Percentiles rank a stretch among this genome's conserved stretches.
Evolutionary conservation across 495 filamentous ascomycete species (phyloP).

Genomic region (Endocarpon pusillum): DNA sequence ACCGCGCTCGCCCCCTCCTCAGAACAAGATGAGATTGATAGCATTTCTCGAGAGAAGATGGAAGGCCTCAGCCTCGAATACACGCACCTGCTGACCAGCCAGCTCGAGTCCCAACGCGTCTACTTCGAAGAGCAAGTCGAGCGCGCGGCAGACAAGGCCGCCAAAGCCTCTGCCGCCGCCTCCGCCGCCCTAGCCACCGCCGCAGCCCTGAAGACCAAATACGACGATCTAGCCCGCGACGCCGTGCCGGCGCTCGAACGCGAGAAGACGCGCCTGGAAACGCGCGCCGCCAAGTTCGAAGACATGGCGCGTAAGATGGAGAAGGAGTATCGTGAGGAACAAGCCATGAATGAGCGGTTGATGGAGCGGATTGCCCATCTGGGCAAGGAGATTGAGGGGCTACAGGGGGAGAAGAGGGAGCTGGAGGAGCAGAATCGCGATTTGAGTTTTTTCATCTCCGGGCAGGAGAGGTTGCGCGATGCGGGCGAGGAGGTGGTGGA

Average conservation of each 20-base stretch:
- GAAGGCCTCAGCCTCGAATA: constrained; percentile 89
- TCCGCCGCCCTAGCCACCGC: constrained; percentile 33
- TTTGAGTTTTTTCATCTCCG: constrained; percentile 73
- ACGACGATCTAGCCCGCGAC: constrained; percentile 37
- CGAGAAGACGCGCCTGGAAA: constrained; percentile 49
- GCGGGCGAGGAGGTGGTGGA: constrained; percentile 40
- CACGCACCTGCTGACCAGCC: constrained; percentile 75
- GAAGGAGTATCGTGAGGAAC: constrained; percentile 73
- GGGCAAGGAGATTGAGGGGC: constrained; percentile 32
- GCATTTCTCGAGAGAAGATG: constrained; percentile 76
- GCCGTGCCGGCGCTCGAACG: constrained; percentile 49
- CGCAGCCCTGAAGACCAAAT: constrained; percentile 32
- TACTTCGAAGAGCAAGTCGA: constrained; percentile 92
- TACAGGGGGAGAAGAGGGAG: constrained; percentile 39
- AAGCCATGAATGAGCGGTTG: constrained; percentile 60
- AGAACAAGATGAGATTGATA: constrained; percentile 36
- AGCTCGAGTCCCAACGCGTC: constrained; percentile 77
- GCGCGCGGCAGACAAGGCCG: constrained; percentile 82
- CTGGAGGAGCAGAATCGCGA: constrained; percentile 80
- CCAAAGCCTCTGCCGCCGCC: constrained; percentile 40
- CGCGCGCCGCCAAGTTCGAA: constrained; percentile 49
- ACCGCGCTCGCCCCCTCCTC: constrained; percentile 25
- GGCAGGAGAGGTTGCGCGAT: constrained; percentile 63
- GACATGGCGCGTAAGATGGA: constrained; percentile 58
- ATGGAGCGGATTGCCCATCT: constrained; percentile 60